Percentiles rank a stretch among this genome's conserved stretches.
Conservation (phyloP, 2,329 filamentous ascomycete species). For the Onygena corvina region DNA sequence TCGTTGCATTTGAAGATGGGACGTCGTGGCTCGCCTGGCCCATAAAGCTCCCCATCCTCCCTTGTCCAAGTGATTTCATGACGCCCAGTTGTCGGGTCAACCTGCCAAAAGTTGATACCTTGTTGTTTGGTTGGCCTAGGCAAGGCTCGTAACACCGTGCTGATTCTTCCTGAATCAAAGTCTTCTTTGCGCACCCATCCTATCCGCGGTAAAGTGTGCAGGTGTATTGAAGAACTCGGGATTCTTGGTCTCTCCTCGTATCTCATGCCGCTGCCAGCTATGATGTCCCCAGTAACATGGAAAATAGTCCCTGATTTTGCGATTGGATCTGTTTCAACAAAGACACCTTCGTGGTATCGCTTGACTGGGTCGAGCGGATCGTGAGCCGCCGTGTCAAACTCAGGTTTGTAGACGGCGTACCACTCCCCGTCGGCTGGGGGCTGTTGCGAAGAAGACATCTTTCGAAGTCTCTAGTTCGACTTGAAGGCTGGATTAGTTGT, state of each 20-base stretch:
- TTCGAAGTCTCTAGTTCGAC: too few relatives aligned
- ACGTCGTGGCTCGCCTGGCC: conserved; percentile 11
- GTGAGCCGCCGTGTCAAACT: conserved; percentile 11
- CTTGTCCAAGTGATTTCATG: conserved; percentile 14
- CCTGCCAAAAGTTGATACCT: conserved; percentile 15
- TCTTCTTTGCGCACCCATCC: conserved; percentile 11
- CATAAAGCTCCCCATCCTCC: conserved; percentile 14
- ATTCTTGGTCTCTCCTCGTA: conserved; percentile 11
- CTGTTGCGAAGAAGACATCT: background rate
- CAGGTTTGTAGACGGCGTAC: conserved; percentile 12
- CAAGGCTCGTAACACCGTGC: conserved; percentile 11
- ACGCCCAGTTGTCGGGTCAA: conserved; percentile 2
- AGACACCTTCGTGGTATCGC: conserved; percentile 14
- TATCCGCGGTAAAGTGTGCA: conserved; percentile 10
- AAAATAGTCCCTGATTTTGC: conserved; percentile 9
- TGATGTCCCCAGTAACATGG: conserved; percentile 15
- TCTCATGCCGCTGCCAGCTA: conserved; percentile 11
- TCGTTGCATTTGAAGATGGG: conserved; percentile 16
- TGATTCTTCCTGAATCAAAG: conserved; percentile 12
- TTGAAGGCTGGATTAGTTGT: too few relatives aligned
- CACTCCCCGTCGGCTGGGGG: conserved; percentile 2
- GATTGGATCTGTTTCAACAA: conserved; percentile 10
- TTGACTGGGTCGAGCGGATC: conserved; percentile 15
- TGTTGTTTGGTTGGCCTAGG: conserved; percentile 14
- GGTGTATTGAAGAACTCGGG: background rate